A percentile compares a stretch with the other conserved stretches of the same genome.
phyloP scores from a whole-genome alignment of 306 rosid species.

The Dryas drummondii region DNA sequence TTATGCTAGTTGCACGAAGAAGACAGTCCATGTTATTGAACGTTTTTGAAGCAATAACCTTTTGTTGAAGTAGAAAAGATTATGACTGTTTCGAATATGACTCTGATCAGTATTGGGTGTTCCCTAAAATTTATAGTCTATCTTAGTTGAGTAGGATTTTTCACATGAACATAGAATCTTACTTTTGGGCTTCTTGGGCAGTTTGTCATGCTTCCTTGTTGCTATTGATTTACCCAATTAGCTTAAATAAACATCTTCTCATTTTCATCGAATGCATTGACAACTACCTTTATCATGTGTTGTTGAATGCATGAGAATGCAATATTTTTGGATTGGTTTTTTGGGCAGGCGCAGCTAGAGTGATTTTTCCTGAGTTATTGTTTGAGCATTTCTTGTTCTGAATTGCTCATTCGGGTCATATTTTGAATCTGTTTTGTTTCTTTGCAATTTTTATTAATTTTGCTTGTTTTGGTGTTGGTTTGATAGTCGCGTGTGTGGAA shows the following conservation, averaged over 20 bases:
- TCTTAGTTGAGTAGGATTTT: background rate
- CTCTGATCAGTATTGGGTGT: background rate
- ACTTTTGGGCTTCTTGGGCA: background rate
- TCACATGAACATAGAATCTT: background rate
- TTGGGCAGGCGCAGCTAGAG: too few species aligned
- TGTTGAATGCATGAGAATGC: too few species aligned
- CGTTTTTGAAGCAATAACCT: too few species aligned
- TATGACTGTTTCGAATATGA: background rate
- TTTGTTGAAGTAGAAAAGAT: background rate
- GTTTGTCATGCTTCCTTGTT: background rate
- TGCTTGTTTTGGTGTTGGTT: background rate
- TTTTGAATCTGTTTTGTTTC: background rate
- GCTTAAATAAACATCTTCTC: background rate
- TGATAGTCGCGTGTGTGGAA: slow-evolving; percentile 59
- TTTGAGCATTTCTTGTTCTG: background rate
- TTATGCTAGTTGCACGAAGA: background rate
- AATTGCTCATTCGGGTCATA: background rate
- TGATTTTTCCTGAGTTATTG: too few species aligned
- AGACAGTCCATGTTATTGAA: background rate
- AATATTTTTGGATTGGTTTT: too few species aligned
- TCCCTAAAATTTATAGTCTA: background rate
- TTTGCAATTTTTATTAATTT: background rate
- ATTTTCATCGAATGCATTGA: background rate
- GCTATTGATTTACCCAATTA: background rate
- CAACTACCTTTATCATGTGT: background rate